Base-by-base conservation (phyloP, 1,139 yeast species). In the Candida glucosophila region DNA sequence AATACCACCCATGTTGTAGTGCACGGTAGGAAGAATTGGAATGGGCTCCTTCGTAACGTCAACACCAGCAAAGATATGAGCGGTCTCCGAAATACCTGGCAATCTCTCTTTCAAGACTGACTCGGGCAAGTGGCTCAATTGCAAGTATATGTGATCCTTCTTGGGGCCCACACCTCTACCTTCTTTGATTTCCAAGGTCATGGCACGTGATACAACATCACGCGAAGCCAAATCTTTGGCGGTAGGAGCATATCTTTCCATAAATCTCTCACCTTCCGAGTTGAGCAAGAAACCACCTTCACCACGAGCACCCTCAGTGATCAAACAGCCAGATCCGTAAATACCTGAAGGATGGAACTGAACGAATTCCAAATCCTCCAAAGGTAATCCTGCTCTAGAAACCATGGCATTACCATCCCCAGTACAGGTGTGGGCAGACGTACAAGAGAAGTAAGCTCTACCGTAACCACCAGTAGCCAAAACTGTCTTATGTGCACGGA, bases 271-370 rank as follows among this genome's bases (percentile, higher is more conserved):
- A 72, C 98, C 98, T 64, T 90, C 95, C 43, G 88, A 76, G 72
- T 90, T 90, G 41, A 90, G 73, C 55, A 90, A 68, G 73, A 76
- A 90, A 39, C 98, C 98, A 74, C 98, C 98, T 69, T 90, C 98
- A 73, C 98, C 98, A 70, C 98, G 81, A 41, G 96, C 94, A 65
- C 98, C 98, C 64, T 90, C 98, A 35, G 98, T 90, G 54, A 90
- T 90, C 67, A 90, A 68, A 69, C 98, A 90, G 37, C 98, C 98
- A 25, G 97, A 86, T 33, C 98, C 98, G 59, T 90, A 90, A 57
- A 90, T 90, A 73, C 98, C 98, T 22, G 97, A 86, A 35, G 98
- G 98, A 61, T 90, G 98, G 88, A 90, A 90, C 66, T 90, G 98
- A 35, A 90, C 92, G 52, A 90, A 90, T 65, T 90, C 98, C 63